Conservation (phyloP, 805 yeast genomes). For the Monosporozyma yasuniensis region DNA sequence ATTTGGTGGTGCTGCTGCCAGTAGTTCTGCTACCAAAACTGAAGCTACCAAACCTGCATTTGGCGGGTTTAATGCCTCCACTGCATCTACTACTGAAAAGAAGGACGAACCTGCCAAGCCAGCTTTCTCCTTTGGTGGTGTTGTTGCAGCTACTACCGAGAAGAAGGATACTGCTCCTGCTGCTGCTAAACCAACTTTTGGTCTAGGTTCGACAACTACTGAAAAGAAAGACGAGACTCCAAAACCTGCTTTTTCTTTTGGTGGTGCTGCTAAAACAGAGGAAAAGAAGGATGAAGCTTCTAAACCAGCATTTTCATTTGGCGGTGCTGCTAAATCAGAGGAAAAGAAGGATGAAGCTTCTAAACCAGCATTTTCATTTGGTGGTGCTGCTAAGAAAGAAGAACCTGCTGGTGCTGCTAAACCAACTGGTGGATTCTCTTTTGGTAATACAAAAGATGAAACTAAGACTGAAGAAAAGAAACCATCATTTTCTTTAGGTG, state of each 20-base stretch:
- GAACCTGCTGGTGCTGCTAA: constrained; percentile 10
- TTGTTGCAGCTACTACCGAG: constrained; percentile 6
- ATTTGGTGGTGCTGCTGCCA: constrained; percentile 4
- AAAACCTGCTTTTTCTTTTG: constrained; percentile 6
- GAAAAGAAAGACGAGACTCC: background rate
- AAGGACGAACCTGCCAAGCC: constrained; percentile 1
- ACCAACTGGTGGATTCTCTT: constrained; percentile 15
- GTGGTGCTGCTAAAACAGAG: constrained; percentile 3
- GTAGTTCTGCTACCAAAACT: constrained; percentile 1
- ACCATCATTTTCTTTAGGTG: constrained; percentile 9
- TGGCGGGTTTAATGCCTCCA: constrained; percentile 9
- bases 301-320: constrained; percentile 15
- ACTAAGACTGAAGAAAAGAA: constrained; percentile 10
- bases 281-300: constrained; percentile 9
- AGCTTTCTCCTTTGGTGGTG: constrained; percentile 14
- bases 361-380: constrained; percentile 24
- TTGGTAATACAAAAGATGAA: constrained; percentile 20
- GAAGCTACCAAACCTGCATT: constrained; percentile 5
- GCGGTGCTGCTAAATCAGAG: constrained; percentile 13
- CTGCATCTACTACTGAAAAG: constrained; percentile 1
- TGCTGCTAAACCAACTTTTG: background rate
- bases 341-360: constrained; percentile 9
- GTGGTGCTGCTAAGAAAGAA: constrained; percentile 20
- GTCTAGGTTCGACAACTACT: constrained; percentile 7
- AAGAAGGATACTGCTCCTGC: background rate